Base-by-base conservation (phyloP, 2,329 filamentous ascomycete species). In the Aspergillus versicolor region DNA sequence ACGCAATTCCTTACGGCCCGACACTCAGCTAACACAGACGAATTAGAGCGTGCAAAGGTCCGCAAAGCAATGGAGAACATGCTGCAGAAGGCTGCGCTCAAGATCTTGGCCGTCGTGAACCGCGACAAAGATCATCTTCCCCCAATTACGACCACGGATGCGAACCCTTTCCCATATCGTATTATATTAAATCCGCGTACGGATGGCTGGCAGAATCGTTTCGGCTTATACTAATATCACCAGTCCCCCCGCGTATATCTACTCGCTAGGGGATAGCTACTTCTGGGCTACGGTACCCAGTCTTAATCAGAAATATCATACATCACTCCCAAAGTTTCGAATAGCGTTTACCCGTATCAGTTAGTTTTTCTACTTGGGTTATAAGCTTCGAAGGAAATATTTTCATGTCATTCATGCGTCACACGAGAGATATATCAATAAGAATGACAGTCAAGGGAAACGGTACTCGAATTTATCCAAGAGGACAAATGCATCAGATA, bases 91-190 rank as follows among this genome's bases (percentile, higher is more conserved):
- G 90, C 92, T 6, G 89, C 90, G 57, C 85, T 96, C 80, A 96
- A 96, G 76, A 93, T 97, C 67, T 85, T 97, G 65, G 88, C 87
- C 61, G 89, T 90, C 53, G 92, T 91, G 67, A 96, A 96, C 76
- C 80, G 85, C 51, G 89, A 97, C 75, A 96, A 95, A 73, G 91
- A 95, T 69, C 94, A 97, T 74, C 97, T 99, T 63, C 94, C 94
- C 1, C 94, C 93, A 50, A 97, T 97, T 67, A 97, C 92, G 8
- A 94, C 92, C 21, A 92, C 88, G 70, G 91, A 93, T 61, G 81
- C 89, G 47, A 97, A 97, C 73, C 93, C 94, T 0, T 99, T 97
- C 70, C 93, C 93, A 0, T 97, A 96, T 75, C 89, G 92, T 74
- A 96, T 97, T 70, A 84, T 88, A 60, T 86, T 97, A 58, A 94